Percentiles rank a stretch among this genome's conserved stretches.
These are phyloP conservation scores for Saccharum hybrid DNA, from an alignment of 202 grass and related monocot species.

Conservation along the genomic window DNA sequence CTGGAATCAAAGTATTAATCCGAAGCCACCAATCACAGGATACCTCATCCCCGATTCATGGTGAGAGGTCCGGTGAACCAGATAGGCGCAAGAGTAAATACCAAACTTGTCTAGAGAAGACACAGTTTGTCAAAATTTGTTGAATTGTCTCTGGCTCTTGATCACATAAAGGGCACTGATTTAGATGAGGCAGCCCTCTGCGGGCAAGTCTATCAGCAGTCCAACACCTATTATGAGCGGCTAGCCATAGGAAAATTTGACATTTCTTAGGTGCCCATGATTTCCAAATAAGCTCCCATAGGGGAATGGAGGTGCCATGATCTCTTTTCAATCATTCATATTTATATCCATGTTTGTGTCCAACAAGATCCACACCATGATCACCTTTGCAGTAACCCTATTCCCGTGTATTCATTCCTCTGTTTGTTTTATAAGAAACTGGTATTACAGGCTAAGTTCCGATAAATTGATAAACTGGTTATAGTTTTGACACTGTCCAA, in stretches of 20 bases:
- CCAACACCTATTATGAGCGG: not conserved
- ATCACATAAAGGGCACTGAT: too few relatives aligned
- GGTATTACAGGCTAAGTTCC: not conserved
- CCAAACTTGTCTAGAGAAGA: too few relatives aligned
- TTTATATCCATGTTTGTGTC: not conserved
- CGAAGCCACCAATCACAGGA: not conserved
- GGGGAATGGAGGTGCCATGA: not conserved
- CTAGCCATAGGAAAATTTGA: not conserved
- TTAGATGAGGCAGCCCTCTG: too few relatives aligned
- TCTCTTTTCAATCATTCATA: not conserved
- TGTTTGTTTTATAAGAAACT: constrained; percentile 1
- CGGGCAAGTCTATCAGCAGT: too few relatives aligned
- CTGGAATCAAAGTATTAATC: not conserved
- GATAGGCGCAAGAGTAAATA: too few relatives aligned
- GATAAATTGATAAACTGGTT: not conserved
- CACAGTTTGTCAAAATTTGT: too few relatives aligned
- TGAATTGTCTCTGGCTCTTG: too few relatives aligned
- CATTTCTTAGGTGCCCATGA: too few relatives aligned
- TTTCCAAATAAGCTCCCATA: not conserved
- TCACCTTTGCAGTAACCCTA: not conserved
- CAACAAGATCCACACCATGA: not conserved
- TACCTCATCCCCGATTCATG: not conserved
- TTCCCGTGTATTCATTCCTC: not conserved
- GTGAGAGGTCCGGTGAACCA: too few relatives aligned
- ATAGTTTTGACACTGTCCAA: not conserved